Base-by-base conservation (phyloP, 345 rosid species). In the Garcia nutans region DNA sequence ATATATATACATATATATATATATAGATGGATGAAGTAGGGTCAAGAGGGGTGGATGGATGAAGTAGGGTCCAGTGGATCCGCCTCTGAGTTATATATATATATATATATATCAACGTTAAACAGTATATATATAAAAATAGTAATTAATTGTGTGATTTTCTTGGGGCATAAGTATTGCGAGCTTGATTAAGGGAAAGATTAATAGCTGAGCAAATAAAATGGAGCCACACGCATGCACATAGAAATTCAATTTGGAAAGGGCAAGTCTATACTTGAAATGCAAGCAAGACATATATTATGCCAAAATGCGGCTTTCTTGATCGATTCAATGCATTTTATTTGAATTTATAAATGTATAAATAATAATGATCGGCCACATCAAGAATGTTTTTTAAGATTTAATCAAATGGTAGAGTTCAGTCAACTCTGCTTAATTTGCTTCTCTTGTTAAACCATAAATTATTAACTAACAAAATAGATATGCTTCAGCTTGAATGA, bases 271-370 rank as follows among this genome's bases (percentile, higher is more conserved):
- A 33, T 37, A 26, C 59, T 82, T 77, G 31, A 22, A 50, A 67
- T 41, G n/a, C 44, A 75, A 72, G 81, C 45, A 79, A 19, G 23
- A 31, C 37, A 41, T 24, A 22, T 60, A 23, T 50, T 45, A 37
- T 23, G 60, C 68, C 62, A 47, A 81, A 37, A 82, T 74, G 78
- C 61, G 45, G 63, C 67, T 19, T 73, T 67, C 58, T 71, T 22
- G 54, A 81, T 47, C 6, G 71, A 68, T 85, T 77, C 82, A 72
- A 72, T 71, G 84, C 23, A 82, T 56, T 20, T 56, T 26, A 13
- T 41, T 47, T 23, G 64, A 67, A 31, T 72, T 22, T 24, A 49
- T 5, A 67, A 22, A 59, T 10, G 2, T 73, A 56, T 61, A 66
- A 28, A 28, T 1, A 28, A 28, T 28, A 28, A 28, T 28, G 2